These are phyloP conservation scores for Lipomyces sp. DNA, from an alignment of 805 yeast species.

Conservation along the genomic window DNA sequence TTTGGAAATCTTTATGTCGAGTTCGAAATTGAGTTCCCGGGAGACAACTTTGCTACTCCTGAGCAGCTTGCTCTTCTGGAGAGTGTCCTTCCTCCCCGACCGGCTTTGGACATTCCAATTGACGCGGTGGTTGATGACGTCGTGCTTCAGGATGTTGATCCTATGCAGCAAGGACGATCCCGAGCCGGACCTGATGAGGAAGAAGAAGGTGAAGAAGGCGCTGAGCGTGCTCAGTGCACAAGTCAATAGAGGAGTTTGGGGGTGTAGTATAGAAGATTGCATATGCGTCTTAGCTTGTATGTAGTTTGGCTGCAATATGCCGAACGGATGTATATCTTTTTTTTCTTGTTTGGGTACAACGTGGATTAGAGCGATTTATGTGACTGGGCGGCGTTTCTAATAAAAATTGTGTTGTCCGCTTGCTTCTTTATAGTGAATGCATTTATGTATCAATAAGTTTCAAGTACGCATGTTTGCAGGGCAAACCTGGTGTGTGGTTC, in stretches of 20 bases:
- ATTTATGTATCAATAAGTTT: background rate
- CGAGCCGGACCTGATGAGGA: conserved; percentile 43
- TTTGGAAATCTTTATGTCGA: conserved; percentile 84
- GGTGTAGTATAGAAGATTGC: conserved; percentile 4
- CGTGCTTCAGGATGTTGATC: conserved; percentile 69
- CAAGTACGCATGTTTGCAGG: background rate
- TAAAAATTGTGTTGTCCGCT: background rate
- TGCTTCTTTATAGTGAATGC: background rate
- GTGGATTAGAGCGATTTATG: background rate
- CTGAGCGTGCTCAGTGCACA: conserved; percentile 88
- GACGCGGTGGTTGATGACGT: conserved; percentile 82
- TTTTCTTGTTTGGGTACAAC: conserved; percentile 2
- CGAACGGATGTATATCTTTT: background rate
- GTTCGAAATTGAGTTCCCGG: conserved; percentile 90
- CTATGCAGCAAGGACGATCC: conserved; percentile 56
- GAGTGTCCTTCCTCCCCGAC: conserved; percentile 78
- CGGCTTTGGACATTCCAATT: conserved; percentile 62
- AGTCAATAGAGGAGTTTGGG: conserved; percentile 65
- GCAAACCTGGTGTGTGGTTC: background rate
- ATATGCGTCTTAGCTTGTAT: conserved; percentile 1
- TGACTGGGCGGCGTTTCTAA: conserved; percentile 3
- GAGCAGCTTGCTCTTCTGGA: conserved; percentile 79
- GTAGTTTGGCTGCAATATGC: background rate
- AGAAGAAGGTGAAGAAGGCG: conserved; percentile 63
- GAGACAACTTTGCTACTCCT: conserved; percentile 62